These are phyloP conservation scores for Mrakia gelida DNA, from an alignment of 768 basidiomycete genomes.

Conservation along the genomic window DNA sequence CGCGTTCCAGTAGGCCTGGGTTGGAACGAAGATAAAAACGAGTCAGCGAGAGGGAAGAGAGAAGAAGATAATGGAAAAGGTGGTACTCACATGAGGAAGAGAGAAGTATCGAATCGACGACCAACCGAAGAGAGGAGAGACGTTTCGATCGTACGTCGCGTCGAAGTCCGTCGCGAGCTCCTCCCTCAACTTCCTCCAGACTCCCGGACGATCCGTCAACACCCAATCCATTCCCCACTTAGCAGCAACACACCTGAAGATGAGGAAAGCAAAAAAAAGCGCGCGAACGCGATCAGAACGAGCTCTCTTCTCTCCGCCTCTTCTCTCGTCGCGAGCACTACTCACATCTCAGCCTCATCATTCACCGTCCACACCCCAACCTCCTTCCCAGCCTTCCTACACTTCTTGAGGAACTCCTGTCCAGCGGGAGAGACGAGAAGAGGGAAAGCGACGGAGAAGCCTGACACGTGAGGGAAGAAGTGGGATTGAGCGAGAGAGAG, in stretches of 20 bases:
- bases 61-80: neutral
- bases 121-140: constrained; percentile 17
- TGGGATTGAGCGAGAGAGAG: constrained; percentile 69
- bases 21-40: neutral
- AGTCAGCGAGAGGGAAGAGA: neutral
- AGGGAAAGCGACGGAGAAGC: constrained; percentile 78
- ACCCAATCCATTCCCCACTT: constrained; percentile 43
- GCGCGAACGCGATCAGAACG: too few relatives aligned
- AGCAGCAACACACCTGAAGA: constrained; percentile 40
- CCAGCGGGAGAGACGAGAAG: constrained; percentile 70
- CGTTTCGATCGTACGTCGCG: neutral
- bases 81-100: constrained; percentile 9
- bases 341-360: constrained; percentile 54
- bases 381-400: constrained; percentile 59
- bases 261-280: too few relatives aligned
- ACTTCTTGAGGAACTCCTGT: constrained; percentile 64
- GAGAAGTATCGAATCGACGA: constrained; percentile 8
- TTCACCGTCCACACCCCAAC: constrained; percentile 98
- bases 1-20: neutral
- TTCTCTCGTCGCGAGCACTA: too few relatives aligned
- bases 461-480: constrained; percentile 83
- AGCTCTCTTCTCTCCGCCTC: too few relatives aligned
- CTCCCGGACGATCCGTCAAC: constrained; percentile 45
- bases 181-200: constrained; percentile 36
- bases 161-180: constrained; percentile 30